Evolutionary conservation across 371 early-diverging fungal species (phyloP).

Genomic region (Syncephalastrum sp.): DNA sequence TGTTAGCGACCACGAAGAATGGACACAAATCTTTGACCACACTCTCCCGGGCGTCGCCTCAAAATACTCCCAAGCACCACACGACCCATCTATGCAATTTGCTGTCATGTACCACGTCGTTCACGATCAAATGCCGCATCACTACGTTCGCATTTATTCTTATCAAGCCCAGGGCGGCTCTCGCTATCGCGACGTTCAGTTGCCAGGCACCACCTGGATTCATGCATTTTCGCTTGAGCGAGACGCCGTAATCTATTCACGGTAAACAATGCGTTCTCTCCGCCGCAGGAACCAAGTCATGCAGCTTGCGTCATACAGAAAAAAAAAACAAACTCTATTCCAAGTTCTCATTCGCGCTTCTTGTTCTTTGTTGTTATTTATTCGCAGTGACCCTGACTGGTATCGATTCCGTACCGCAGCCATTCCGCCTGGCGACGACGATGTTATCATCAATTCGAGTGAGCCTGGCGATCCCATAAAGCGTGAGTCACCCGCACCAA

Average conservation of each 20-base stretch:
- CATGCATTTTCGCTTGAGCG: slow-evolving; percentile 32
- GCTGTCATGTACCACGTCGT: slow-evolving; percentile 38
- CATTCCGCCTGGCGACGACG: slow-evolving; percentile 21
- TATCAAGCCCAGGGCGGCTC: too few relatives aligned
- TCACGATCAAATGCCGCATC: slow-evolving; percentile 28
- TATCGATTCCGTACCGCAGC: slow-evolving; percentile 33
- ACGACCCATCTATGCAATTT: slow-evolving; percentile 19
- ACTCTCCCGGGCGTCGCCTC: slow-evolving; percentile 31
- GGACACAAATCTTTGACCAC: slow-evolving; percentile 31
- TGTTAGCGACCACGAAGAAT: slow-evolving; percentile 7
- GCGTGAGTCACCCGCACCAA: slow-evolving; percentile 13
- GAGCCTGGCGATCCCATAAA: slow-evolving; percentile 24
- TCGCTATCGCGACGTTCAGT: slow-evolving; percentile 18
- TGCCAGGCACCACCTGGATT: slow-evolving; percentile 44
- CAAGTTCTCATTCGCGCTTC: too few relatives aligned
- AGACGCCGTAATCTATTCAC: slow-evolving; percentile 30
- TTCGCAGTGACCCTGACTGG: slow-evolving; percentile 37
- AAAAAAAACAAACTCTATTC: too few relatives aligned
- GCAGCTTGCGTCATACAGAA: too few relatives aligned
- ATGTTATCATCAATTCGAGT: slow-evolving; percentile 8
- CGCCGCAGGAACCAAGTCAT: too few relatives aligned
- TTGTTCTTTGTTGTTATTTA: background rate
- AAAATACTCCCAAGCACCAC: slow-evolving; percentile 18
- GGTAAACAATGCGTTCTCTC: slow-evolving; percentile 20
- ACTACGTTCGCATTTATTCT: slow-evolving; percentile 38